Evolutionary conservation across 345 rosid species (phyloP), one percentile per base, ranked within the genome.

Genomic region (Salix udensis): DNA sequence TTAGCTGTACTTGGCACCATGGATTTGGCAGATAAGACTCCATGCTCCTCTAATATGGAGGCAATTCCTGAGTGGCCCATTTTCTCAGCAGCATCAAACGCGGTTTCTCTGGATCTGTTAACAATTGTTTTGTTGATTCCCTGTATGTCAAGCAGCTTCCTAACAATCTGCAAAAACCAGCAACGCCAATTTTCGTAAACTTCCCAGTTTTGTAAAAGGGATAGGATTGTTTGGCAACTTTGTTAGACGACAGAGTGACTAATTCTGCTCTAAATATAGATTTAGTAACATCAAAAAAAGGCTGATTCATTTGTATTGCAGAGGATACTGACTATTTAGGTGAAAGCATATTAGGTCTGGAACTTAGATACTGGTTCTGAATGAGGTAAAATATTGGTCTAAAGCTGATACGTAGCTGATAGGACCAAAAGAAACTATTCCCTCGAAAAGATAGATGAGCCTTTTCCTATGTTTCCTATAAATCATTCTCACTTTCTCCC

Each of bases 51-150:
- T 12, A 95, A 81, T 61, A 93, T 67, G 36, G 86, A 44, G n/a
- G 81, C 86, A 44, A 91, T 81, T 58, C 84, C 87, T 2, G 83
- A 67, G 11, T 78, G 82, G 1, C 93, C 88, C 2, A 78, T 74
- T 76, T 90, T 91, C 86, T 89, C 90, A n/a, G 97, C 93, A 2
- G 86, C 82, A 74, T 93, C 95, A 67, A 90, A 76, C 69, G 93
- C 90, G 10, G 92, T 91, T 82, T 95, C 98, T 66, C 91, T 88
- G 0, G 89, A 84, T 77, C 79, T 87, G 81, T 93, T 93, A 44
- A 95, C 81, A 21, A 76, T 83, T 31, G 68, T 70, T 86, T 85
- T 88, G 80, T 94, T 80, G 16, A 91, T 53, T 73, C 83, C 92
- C 24, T 67, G 76, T 62, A 82, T 77, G 34, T 70, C 75, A 42